Percentiles rank a stretch among this genome's conserved stretches.
These are phyloP conservation scores for Quercus wislizeni DNA, from an alignment of 306 rosid genomes.

Conservation along the genomic window DNA sequence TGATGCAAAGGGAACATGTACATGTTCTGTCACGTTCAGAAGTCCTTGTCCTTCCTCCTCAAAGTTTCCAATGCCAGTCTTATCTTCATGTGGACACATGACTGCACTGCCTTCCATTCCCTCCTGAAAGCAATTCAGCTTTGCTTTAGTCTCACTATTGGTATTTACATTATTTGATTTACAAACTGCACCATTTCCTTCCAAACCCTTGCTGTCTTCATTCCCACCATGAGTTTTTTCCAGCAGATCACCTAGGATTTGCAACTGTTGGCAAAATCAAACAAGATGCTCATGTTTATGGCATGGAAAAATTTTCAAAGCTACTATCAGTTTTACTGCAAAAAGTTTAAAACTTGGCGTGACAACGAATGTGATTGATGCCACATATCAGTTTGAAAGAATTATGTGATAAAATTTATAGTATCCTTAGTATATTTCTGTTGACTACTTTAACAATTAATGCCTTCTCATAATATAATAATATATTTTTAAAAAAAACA, in stretches of 20 bases:
- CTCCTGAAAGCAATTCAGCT: constrained; percentile 26
- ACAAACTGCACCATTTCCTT: constrained; percentile 29
- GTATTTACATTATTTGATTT: constrained; percentile 39
- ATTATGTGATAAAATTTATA: too few species aligned
- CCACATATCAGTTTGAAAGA: too few species aligned
- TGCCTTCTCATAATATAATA: not conserved
- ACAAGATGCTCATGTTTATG: not conserved
- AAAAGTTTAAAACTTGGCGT: too few species aligned
- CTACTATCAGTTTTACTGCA: too few species aligned
- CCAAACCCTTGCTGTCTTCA: constrained; percentile 20
- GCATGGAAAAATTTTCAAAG: not conserved
- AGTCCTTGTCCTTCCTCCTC: constrained; percentile 38
- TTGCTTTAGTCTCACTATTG: constrained; percentile 27
- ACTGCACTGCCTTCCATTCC: constrained; percentile 33
- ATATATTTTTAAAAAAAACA: constrained; percentile 7
- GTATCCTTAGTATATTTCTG: not conserved
- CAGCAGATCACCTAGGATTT: constrained; percentile 49
- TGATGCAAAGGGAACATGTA: constrained; percentile 39
- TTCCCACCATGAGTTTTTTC: constrained; percentile 28
- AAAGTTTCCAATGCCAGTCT: constrained; percentile 18
- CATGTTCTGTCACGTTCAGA: constrained; percentile 38
- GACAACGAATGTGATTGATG: too few species aligned
- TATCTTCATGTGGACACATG: constrained; percentile 29
- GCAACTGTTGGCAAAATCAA: constrained; percentile 45
- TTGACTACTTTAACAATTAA: not conserved